Percentiles rank a stretch among this genome's conserved stretches.
These are phyloP conservation scores for Solanum chiquidenum DNA, from an alignment of 257 asterid species.

Conservation along the genomic window DNA sequence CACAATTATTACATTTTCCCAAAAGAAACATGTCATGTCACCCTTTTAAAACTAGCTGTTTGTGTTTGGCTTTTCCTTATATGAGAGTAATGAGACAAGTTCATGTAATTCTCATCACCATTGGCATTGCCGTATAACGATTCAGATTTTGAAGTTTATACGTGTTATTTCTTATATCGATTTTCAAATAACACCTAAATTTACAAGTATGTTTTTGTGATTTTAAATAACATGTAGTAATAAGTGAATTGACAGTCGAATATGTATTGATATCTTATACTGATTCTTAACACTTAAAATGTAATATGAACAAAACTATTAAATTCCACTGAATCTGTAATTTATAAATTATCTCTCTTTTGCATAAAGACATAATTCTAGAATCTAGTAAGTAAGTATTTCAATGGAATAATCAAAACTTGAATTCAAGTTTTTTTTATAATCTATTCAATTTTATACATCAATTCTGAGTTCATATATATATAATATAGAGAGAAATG, in stretches of 20 bases:
- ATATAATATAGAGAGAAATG: background rate
- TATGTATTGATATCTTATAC: no score
- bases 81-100: background rate
- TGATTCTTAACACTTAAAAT: no score
- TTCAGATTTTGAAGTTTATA: background rate
- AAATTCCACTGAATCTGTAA: no score
- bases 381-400: background rate
- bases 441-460: background rate
- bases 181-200: background rate
- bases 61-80: constrained; percentile 7
- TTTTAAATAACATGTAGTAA: background rate
- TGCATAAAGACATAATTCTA: background rate
- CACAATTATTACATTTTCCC: background rate
- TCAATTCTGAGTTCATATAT: background rate
- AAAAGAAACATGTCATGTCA: background rate
- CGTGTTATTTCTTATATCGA: background rate
- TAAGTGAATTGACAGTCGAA: no score
- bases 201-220: rapidly evolving
- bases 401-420: background rate
- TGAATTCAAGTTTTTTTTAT: background rate
- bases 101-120: background rate
- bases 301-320: no score
- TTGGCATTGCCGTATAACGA: background rate
- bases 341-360: background rate
- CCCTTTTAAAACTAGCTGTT: constrained; percentile 16